phyloP scores from a whole-genome alignment of 495 filamentous ascomycete species.

The Aspergillus egyptiacus region DNA sequence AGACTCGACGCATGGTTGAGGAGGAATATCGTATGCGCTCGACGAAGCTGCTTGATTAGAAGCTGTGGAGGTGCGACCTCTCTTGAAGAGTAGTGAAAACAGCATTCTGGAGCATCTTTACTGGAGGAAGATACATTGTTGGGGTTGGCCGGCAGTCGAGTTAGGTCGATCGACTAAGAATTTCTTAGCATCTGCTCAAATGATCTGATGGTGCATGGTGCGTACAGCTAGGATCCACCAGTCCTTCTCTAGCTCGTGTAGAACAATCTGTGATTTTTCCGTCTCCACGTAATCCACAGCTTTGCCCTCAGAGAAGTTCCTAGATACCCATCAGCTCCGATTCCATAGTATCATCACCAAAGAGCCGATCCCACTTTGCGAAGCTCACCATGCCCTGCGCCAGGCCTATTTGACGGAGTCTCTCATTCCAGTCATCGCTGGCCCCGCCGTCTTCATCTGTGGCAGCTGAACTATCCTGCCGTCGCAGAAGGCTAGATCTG shows the following conservation, averaged over 20 bases:
- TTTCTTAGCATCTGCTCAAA: slow-evolving; percentile 15
- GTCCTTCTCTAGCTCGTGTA: slow-evolving; percentile 76
- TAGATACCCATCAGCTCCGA: slow-evolving; percentile 21
- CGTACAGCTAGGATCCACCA: slow-evolving; percentile 93
- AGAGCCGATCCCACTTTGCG: slow-evolving; percentile 50
- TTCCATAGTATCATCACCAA: slow-evolving; percentile 5
- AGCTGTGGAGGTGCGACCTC: slow-evolving; percentile 81
- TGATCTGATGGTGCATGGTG: slow-evolving; percentile 10
- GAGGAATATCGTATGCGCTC: slow-evolving; percentile 78
- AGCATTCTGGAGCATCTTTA: slow-evolving; percentile 16
- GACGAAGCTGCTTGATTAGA: slow-evolving; percentile 70
- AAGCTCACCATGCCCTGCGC: slow-evolving; percentile 97
- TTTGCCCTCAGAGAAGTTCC: slow-evolving; percentile 71
- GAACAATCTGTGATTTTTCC: slow-evolving; percentile 73
- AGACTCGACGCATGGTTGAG: slow-evolving; percentile 76
- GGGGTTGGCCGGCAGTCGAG: slow-evolving; percentile 41
- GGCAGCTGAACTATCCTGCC: slow-evolving; percentile 32
- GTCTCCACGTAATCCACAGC: slow-evolving; percentile 85
- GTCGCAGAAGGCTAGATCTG: slow-evolving; percentile 26
- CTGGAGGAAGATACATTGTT: slow-evolving; percentile 20
- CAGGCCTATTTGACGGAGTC: slow-evolving; percentile 86
- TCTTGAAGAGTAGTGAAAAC: slow-evolving; percentile 72
- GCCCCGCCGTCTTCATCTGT: slow-evolving; percentile 51
- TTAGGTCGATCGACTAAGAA: slow-evolving; percentile 66
- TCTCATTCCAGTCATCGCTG: slow-evolving; percentile 69